Conservation (phyloP, 2,329 filamentous ascomycete species). For the Laburnicola sp. region DNA sequence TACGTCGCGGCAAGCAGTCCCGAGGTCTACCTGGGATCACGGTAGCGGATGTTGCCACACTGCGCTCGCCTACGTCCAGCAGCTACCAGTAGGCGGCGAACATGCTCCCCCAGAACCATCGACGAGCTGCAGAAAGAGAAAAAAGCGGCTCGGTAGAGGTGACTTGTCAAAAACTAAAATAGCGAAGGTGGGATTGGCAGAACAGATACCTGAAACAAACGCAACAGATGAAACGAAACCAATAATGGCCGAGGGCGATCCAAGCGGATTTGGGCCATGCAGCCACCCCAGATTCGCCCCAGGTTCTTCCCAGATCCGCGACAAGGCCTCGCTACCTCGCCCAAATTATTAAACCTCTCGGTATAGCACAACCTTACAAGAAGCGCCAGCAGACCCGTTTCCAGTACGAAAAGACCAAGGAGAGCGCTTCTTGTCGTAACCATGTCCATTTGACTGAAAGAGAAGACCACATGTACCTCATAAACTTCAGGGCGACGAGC, state of each 20-base stretch:
- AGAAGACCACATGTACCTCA: conserved; percentile 20
- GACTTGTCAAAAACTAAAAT: conserved; percentile 20
- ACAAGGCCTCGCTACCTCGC: conserved; percentile 26
- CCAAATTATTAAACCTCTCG: conserved; percentile 5
- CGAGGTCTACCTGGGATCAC: conserved; percentile 2
- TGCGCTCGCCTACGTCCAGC: conserved; percentile 29
- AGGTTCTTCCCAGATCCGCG: conserved; percentile 23
- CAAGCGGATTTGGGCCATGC: conserved; percentile 20
- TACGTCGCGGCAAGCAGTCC: conserved; percentile 11
- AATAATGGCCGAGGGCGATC: conserved; percentile 22
- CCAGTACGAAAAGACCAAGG: conserved; percentile 14
- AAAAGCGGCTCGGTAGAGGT: conserved; percentile 21
- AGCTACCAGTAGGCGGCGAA: conserved; percentile 24
- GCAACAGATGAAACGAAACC: conserved; percentile 19
- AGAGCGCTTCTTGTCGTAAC: conserved; percentile 13
- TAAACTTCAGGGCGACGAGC: conserved; percentile 32
- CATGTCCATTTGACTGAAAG: conserved; percentile 24
- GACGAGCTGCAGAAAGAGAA: conserved; percentile 25
- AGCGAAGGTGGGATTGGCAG: conserved; percentile 28
- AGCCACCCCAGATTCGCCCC: conserved; percentile 25
- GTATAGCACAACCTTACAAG: not conserved
- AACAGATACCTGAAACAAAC: conserved; percentile 32
- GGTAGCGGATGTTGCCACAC: conserved; percentile 12
- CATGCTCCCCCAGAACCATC: conserved; percentile 25
- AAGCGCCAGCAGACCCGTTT: conserved; percentile 9